Evolutionary conservation across 108 stramenopile genomes (phyloP).

Genomic region (Chaetoceros muelleri): DNA sequence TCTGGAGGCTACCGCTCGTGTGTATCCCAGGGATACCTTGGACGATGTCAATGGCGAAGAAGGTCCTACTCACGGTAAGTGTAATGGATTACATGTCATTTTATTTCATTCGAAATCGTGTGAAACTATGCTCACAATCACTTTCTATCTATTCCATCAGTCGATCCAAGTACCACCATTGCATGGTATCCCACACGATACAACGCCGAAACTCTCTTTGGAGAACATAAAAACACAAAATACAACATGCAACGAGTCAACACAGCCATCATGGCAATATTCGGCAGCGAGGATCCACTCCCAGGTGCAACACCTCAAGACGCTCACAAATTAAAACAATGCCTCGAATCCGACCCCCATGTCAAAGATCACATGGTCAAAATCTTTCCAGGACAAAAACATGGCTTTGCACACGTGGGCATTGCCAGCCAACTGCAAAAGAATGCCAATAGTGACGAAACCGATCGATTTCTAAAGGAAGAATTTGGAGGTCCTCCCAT

Average conservation of each 20-base stretch:
- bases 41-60: conserved; percentile 50
- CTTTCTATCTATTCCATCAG: conserved; percentile 16
- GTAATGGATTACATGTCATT: neutral
- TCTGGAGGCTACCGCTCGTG: conserved; percentile 65
- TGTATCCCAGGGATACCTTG: conserved; percentile 38
- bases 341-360: conserved; percentile 48
- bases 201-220: conserved; percentile 52
- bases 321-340: conserved; percentile 42
- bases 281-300: conserved; percentile 55
- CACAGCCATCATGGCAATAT: conserved; percentile 71
- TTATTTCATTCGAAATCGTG: neutral
- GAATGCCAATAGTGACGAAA: conserved; percentile 10
- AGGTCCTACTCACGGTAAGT: conserved; percentile 32
- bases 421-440: neutral
- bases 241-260: conserved; percentile 1
- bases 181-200: conserved; percentile 85
- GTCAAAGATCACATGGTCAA: conserved; percentile 78
- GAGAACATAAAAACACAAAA: conserved; percentile 11
- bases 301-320: conserved; percentile 61
- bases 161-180: conserved; percentile 61
- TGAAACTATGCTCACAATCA: neutral
- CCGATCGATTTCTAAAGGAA: conserved; percentile 41
- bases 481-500: conserved; percentile 41
- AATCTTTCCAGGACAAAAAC: conserved; percentile 65
- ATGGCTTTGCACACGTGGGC: conserved; percentile 71